Evolutionary conservation across 768 basidiomycete species (phyloP).

Genomic region (Boletus reticuloceps): DNA sequence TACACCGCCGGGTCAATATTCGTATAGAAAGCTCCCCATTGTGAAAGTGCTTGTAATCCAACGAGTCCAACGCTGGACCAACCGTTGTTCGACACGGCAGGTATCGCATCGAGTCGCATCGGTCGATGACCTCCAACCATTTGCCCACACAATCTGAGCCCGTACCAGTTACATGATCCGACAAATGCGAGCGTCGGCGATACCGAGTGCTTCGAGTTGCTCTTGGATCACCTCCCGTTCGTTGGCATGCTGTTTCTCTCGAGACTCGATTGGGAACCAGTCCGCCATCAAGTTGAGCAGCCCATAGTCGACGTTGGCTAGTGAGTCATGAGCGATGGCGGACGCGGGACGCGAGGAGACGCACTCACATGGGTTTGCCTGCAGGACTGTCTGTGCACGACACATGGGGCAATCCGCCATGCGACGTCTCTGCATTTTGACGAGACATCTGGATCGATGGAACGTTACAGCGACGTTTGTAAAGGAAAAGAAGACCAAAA

Average conservation of each 20-base stretch:
- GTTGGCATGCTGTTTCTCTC: slow-evolving; percentile 70
- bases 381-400: slow-evolving; percentile 70
- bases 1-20: no score
- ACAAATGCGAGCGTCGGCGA: slow-evolving; percentile 38
- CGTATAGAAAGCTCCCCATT: no score
- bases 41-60: no score
- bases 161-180: slow-evolving; percentile 36
- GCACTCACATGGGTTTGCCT: slow-evolving; percentile 70
- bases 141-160: no score
- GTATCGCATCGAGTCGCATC: no score
- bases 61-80: no score
- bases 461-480: neutral
- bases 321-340: neutral
- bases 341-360: neutral
- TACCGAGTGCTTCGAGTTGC: slow-evolving; percentile 61
- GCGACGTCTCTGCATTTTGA: slow-evolving; percentile 87
- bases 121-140: no score
- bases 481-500: neutral
- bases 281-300: slow-evolving; percentile 83
- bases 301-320: slow-evolving; percentile 79
- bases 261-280: slow-evolving; percentile 88
- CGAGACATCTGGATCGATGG: slow-evolving; percentile 51
- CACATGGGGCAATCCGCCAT: slow-evolving; percentile 83
- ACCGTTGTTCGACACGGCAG: no score
- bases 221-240: slow-evolving; percentile 72